Evolutionary conservation across 345 rosid genomes (phyloP).

Genomic region (Anacardium occidentale): DNA sequence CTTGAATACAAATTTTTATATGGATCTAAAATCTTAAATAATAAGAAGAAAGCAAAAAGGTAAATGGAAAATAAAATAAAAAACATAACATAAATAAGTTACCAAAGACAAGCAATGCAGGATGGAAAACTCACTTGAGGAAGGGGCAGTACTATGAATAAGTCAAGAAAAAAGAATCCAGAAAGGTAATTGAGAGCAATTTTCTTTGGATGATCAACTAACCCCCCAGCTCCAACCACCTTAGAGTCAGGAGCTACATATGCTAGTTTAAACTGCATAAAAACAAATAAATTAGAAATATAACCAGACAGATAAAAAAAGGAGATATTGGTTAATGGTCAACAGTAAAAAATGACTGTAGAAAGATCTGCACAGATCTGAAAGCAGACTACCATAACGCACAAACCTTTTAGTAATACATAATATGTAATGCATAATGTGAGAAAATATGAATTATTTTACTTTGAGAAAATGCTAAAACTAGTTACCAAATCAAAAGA

Average conservation of each 20-base stretch:
- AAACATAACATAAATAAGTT: conserved; percentile 6
- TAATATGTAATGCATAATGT: neutral
- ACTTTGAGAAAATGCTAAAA: neutral
- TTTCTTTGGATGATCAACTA: conserved; percentile 77
- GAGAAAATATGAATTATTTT: neutral
- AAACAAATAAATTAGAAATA: conserved; percentile 3
- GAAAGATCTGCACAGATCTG: too few species aligned
- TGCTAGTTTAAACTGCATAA: conserved; percentile 80
- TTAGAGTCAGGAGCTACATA: conserved; percentile 80
- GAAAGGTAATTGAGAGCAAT: conserved; percentile 63
- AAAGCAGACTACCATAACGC: too few species aligned
- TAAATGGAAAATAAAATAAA: too few species aligned
- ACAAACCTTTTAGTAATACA: too few species aligned
- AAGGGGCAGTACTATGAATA: conserved; percentile 64
- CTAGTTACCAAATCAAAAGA: neutral
- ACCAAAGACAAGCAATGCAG: neutral
- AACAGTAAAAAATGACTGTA: too few species aligned
- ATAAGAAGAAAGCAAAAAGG: neutral
- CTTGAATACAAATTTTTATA: neutral
- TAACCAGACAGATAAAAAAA: neutral
- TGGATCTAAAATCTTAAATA: neutral
- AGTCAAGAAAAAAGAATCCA: conserved; percentile 56
- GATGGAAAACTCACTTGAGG: conserved; percentile 62
- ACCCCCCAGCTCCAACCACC: conserved; percentile 84
- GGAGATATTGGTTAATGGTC: neutral